phyloP scores from a whole-genome alignment of 2,329 filamentous ascomycete species.

The Xylariaceae sp. region DNA sequence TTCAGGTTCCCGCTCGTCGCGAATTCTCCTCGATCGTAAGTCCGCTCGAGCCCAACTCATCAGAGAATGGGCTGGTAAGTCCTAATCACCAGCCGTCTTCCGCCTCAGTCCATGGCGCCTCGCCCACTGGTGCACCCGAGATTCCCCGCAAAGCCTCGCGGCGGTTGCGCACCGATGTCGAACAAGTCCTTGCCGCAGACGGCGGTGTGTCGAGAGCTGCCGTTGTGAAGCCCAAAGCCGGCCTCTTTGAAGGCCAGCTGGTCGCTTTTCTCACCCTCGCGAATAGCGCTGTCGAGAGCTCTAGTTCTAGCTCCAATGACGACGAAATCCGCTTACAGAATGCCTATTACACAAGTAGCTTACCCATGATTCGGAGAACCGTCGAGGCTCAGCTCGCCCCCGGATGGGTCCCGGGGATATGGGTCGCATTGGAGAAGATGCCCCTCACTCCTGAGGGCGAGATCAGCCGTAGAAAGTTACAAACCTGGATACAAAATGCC shows the following conservation, averaged over 20 bases:
- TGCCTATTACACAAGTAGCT: constrained; percentile 38
- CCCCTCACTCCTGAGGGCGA: constrained; percentile 38
- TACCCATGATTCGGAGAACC: constrained; percentile 38
- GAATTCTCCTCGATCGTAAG: constrained; percentile 17
- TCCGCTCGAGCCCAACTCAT: constrained; percentile 21
- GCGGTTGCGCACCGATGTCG: constrained; percentile 30
- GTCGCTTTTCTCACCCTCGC: constrained; percentile 44
- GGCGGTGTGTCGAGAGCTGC: constrained; percentile 39
- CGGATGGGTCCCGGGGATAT: constrained; percentile 41
- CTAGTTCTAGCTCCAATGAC: constrained; percentile 15
- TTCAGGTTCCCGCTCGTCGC: constrained; percentile 7
- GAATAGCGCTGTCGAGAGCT: constrained; percentile 25
- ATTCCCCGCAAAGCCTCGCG: constrained; percentile 21
- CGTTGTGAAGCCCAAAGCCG: constrained; percentile 45
- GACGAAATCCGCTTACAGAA: constrained; percentile 38
- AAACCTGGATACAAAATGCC: constrained; percentile 53
- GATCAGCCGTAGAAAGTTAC: constrained; percentile 42
- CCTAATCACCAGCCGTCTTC: constrained; percentile 24
- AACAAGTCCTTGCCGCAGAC: constrained; percentile 39
- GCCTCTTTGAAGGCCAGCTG: constrained; percentile 46
- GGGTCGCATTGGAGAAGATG: constrained; percentile 46
- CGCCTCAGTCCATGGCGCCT: constrained; percentile 16
- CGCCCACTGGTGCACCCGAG: constrained; percentile 4
- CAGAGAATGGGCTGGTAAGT: constrained; percentile 10
- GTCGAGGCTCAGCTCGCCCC: constrained; percentile 35